These are phyloP conservation scores for Nakaseomyces nivariensis DNA, from an alignment of 1,139 yeast genomes.

Conservation along the genomic window DNA sequence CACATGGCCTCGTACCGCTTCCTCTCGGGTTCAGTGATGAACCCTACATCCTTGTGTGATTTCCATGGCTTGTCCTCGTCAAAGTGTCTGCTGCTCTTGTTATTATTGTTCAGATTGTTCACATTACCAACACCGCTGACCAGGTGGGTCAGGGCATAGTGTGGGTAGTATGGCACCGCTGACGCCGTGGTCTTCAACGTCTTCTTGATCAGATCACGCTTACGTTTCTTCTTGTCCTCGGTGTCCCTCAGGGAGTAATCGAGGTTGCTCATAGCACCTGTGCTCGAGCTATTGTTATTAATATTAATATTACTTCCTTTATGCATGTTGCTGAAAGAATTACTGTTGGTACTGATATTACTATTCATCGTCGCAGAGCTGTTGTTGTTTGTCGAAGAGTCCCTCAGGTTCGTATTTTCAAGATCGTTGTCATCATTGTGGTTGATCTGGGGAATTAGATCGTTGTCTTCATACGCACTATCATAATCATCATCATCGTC, in stretches of 20 bases:
- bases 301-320: too few relatives aligned
- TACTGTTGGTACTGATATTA: not conserved
- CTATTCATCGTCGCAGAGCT: constrained; percentile 1
- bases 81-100: constrained; percentile 34
- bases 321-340: not conserved
- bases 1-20: constrained; percentile 89
- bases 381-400: not conserved
- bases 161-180: constrained; percentile 5
- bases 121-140: constrained; percentile 8
- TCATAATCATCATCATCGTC: constrained; percentile 1
- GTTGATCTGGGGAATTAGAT: not conserved
- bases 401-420: not conserved
- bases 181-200: constrained; percentile 13
- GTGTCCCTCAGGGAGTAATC: constrained; percentile 5
- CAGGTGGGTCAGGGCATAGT: constrained; percentile 1
- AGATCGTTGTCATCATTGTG: not conserved
- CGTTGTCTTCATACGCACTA: constrained; percentile 2
- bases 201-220: constrained; percentile 10
- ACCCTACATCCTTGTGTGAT: constrained; percentile 55
- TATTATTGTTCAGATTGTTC: constrained; percentile 6
- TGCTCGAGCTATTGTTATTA: not conserved
- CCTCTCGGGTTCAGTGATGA: constrained; percentile 60
- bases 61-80: constrained; percentile 96
- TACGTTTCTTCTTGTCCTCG: constrained; percentile 9
- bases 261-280: not conserved